phyloP scores from a whole-genome alignment of 176 grass and related monocot species.

The Oryza rufipogon region DNA sequence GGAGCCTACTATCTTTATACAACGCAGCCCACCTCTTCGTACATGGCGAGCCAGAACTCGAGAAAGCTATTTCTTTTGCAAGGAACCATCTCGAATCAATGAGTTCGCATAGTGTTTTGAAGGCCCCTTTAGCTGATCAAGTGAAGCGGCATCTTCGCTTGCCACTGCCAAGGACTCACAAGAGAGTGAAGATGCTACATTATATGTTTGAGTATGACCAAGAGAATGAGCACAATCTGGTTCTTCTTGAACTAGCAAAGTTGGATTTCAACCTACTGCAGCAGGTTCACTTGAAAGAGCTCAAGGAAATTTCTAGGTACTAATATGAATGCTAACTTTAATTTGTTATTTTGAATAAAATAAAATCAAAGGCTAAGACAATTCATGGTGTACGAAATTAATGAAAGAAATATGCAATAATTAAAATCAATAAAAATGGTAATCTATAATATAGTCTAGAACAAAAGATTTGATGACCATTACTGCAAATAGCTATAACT shows the following conservation, averaged over 20 bases:
- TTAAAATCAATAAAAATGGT: too few species aligned
- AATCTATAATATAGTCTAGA: too few species aligned
- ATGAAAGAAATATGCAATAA: too few species aligned
- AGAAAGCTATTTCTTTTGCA: neutral
- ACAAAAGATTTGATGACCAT: too few species aligned
- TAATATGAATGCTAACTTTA: too few species aligned
- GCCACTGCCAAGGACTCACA: neutral
- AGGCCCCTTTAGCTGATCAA: neutral
- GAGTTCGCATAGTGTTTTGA: neutral
- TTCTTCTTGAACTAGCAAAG: slow-evolving; percentile 24
- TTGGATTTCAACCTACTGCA: slow-evolving; percentile 11
- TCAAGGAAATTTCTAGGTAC: slow-evolving; percentile 3
- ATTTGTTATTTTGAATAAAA: too few species aligned
- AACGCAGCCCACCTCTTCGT: neutral
- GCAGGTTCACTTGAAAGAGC: slow-evolving; percentile 22
- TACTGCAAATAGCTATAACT: too few species aligned
- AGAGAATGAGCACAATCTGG: neutral
- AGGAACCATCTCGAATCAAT: neutral
- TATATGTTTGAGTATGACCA: neutral
- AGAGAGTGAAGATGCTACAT: neutral
- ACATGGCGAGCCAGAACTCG: neutral
- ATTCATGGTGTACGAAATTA: too few species aligned
- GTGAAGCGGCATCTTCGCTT: neutral
- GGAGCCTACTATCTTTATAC: neutral
- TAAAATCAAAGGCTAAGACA: too few species aligned